A percentile compares a stretch with the other conserved stretches of the same genome.
phyloP scores from a whole-genome alignment of 2,329 filamentous ascomycete genomes.

The Cladorrhinum sp. region DNA sequence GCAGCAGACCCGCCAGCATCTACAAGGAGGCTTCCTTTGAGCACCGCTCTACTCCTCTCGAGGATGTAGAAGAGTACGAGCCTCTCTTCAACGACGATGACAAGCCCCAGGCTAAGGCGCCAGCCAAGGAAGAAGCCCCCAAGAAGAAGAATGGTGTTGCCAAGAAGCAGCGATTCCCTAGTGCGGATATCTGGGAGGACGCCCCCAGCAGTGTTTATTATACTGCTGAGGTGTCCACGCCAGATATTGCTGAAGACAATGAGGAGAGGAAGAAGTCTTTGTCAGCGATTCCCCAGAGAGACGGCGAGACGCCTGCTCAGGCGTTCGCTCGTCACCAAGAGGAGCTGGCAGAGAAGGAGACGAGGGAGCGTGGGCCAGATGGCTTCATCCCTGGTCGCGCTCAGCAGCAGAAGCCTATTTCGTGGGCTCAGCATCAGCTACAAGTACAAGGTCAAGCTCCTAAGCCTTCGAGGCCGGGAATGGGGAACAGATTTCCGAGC shows the following conservation, averaged over 20 bases:
- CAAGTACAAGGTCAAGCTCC: conserved; percentile 50
- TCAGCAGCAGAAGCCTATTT: conserved; percentile 39
- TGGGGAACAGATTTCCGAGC: conserved; percentile 78
- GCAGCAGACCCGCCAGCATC: conserved; percentile 62
- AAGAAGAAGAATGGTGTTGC: conserved; percentile 43
- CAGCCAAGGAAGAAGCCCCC: conserved; percentile 35
- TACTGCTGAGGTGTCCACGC: conserved; percentile 79
- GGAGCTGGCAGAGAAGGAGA: conserved; percentile 59
- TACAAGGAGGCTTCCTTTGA: conserved; percentile 56
- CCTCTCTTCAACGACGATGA: conserved; percentile 85
- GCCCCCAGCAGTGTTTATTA: conserved; percentile 79
- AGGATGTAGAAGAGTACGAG: conserved; percentile 91
- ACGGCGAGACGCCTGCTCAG: conserved; percentile 57
- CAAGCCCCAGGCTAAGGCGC: conserved; percentile 41
- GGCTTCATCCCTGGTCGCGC: conserved; percentile 54
- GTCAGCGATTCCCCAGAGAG: conserved; percentile 33
- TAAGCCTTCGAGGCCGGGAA: conserved; percentile 47
- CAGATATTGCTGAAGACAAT: conserved; percentile 50
- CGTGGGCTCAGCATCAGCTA: conserved; percentile 46
- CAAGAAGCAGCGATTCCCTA: conserved; percentile 74
- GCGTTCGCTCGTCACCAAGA: conserved; percentile 66
- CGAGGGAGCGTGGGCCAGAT: conserved; percentile 38
- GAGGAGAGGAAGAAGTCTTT: conserved; percentile 19
- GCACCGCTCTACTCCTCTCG: conserved; percentile 66
- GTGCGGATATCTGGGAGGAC: conserved; percentile 97